Conservation (phyloP, 495 filamentous ascomycete species). For the Aspergillus bertholletiae region DNA sequence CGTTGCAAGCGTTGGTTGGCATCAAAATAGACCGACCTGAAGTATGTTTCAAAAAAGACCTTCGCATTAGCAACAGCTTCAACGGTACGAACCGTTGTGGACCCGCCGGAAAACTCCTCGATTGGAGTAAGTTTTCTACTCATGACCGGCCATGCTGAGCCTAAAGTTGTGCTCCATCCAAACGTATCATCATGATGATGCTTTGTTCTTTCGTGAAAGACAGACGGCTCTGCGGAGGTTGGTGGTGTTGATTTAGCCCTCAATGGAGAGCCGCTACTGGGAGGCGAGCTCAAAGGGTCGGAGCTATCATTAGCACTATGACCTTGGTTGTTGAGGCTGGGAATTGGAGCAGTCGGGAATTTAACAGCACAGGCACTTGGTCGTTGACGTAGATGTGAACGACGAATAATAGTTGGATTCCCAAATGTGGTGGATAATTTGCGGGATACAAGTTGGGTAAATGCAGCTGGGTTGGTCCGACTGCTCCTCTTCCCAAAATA, state of each 20-base stretch:
- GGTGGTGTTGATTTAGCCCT: slow-evolving; percentile 33
- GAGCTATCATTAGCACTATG: slow-evolving; percentile 37
- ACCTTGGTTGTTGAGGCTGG: slow-evolving; percentile 17
- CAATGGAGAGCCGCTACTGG: slow-evolving; percentile 29
- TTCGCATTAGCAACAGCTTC: slow-evolving; percentile 79
- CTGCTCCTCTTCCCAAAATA: slow-evolving; percentile 11
- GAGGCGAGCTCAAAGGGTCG: slow-evolving; percentile 33
- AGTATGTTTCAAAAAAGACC: slow-evolving; percentile 81
- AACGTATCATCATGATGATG: slow-evolving; percentile 5
- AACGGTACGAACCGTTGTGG: slow-evolving; percentile 68
- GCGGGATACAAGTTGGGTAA: slow-evolving; percentile 43
- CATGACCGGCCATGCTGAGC: slow-evolving; percentile 4
- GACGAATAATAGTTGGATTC: slow-evolving; percentile 53
- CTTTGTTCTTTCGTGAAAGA: slow-evolving; percentile 17
- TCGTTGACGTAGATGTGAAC: slow-evolving; percentile 39
- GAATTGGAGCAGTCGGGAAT: slow-evolving; percentile 9
- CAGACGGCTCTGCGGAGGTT: slow-evolving; percentile 31
- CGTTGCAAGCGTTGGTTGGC: slow-evolving; percentile 62
- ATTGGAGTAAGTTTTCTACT: slow-evolving; percentile 14
- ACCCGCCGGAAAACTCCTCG: slow-evolving; percentile 12
- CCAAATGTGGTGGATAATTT: slow-evolving; percentile 50
- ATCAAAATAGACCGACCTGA: slow-evolving; percentile 57
- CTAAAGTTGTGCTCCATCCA: slow-evolving; percentile 3
- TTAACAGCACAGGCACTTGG: slow-evolving; percentile 35
- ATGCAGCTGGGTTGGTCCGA: slow-evolving; percentile 21